Evolutionary conservation across 78 protist species (phyloP), one percentile per base, ranked within the genome.

Genomic region (Dictyostelium intermedium): DNA sequence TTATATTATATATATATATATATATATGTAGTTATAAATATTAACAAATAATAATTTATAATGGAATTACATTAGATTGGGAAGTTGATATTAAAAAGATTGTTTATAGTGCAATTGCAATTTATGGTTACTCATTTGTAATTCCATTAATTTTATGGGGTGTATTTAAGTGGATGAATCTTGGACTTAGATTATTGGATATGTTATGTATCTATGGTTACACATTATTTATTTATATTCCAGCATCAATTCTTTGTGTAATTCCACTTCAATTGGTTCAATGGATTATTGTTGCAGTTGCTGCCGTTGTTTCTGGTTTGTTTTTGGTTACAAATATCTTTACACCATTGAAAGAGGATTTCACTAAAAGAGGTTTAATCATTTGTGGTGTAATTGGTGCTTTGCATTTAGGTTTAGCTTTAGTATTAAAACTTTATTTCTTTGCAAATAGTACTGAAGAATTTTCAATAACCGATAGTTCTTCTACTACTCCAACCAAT

Each of bases 141-240:
- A 47, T 89, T 37, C 93, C 93, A 80, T 41, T 70, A 30, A 79
- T 89, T 34, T 34, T 89, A 25, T 89, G 93, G 93, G 93, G 87
- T 37, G 35, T 89, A 16, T 89, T 89, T 37, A 89, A 89, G 35
- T 89, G 93, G 93, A 89, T 89, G 93, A 89, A 89, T 30, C 84
- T 89, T 35, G 93, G 93, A 63, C n/a, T 89, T 11, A 53, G 86
- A 74, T 41, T 89, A 39, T 80, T 89, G 60, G 85, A 78, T 41
- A 89, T 89, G 93, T 34, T 80, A 23, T 89, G 93, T 80, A 89
- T 89, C 50, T 89, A 89, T 89, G 93, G 93, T 32, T 89, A 89
- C 47, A 30, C 93, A 63, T 34, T 89, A 78, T 89, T 89, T 69
- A 80, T 89, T 63, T 89, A 32, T 50, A 47, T 89, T 89, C 93